Evolutionary conservation across 495 filamentous ascomycete genomes (phyloP), one percentile per base, ranked within the genome.

Genomic region (Amorphotheca resinae): DNA sequence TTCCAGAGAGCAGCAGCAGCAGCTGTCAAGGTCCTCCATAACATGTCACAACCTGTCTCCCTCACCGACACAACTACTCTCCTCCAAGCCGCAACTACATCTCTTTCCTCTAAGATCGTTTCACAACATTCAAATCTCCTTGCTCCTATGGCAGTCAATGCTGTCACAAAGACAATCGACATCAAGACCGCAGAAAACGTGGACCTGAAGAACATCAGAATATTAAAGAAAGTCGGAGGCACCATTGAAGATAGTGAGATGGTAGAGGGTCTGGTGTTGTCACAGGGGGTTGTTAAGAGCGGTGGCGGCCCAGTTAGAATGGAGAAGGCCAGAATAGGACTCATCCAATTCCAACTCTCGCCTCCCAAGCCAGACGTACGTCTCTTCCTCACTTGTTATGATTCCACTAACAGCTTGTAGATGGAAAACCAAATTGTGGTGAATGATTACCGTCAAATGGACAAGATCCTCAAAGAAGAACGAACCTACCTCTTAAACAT

Each of bases 381-480:
- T 68, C 32, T 67, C 31, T 7, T 30, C 20, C 9, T 26, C 5
- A 17, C 28, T 5, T 9, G 28, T 12, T 7, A 41, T 25, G 7
- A 16, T 33, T 12, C 20, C 18, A 21, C 40, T 50, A 44, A 44
- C 26, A 28, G 5, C 11, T 41, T 48, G 42, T 48, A 91, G 82
- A 96, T 98, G 91, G 91, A 98, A 64, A 98, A 98, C 66, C 87
- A 91, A 63, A 94, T 98, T 51, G 80, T 93, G 7, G 91, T 98
- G 36, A 96, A 98, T 63, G 91, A 98, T 69, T 98, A 98, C 73
- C 74, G 91, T 46, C 91, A 98, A 64, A 98, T 98, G 91, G 91
- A 98, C 65, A 98, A 95, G 72, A 98, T 98, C 52, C 72, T 98
- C 42, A 98, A 98, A 64, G 91, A 98, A 66, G 91, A 98, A 69